phyloP scores from a whole-genome alignment of 1,284 basidiomycete genomes.

The Cerrena zonata region DNA sequence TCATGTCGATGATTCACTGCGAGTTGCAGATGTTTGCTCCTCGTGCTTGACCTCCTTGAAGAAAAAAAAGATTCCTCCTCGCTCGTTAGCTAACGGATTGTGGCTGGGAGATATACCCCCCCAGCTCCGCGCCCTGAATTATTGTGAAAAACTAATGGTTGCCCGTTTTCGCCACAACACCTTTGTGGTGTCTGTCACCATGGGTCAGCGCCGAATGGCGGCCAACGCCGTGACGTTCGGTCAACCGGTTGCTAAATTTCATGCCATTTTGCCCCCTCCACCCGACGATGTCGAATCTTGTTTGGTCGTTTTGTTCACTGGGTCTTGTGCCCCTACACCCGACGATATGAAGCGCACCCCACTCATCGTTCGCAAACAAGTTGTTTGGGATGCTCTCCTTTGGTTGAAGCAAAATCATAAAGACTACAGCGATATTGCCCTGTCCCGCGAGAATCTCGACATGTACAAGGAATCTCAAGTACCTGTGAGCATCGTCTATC shows the following conservation, averaged over 20 bases:
- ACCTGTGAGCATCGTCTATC: constrained; percentile 24
- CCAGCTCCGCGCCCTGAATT: constrained; percentile 23
- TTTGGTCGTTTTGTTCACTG: constrained; percentile 31
- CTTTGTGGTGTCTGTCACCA: constrained; percentile 25
- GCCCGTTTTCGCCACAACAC: constrained; percentile 25
- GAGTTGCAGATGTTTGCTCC: too few relatives aligned
- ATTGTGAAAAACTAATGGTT: constrained; percentile 30
- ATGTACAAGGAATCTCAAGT: constrained; percentile 26
- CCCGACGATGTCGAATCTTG: constrained; percentile 31
- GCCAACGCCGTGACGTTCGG: constrained; percentile 32
- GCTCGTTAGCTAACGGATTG: constrained; percentile 31
- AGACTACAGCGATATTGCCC: constrained; percentile 32
- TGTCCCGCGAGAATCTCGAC: constrained; percentile 29
- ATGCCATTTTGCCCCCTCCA: constrained; percentile 29
- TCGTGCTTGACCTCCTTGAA: not conserved
- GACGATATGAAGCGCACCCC: constrained; percentile 31
- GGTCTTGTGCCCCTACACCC: constrained; percentile 25
- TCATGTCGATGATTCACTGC: too few relatives aligned
- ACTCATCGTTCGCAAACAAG: constrained; percentile 26
- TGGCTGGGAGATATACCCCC: constrained; percentile 36
- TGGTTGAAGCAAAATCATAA: constrained; percentile 36
- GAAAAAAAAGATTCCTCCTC: constrained; percentile 16
- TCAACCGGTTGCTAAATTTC: constrained; percentile 29
- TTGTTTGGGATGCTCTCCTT: constrained; percentile 27
- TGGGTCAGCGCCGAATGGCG: constrained; percentile 11